Evolutionary conservation across 495 filamentous ascomycete genomes (phyloP).

Genomic region (Chaetomium fimeti): DNA sequence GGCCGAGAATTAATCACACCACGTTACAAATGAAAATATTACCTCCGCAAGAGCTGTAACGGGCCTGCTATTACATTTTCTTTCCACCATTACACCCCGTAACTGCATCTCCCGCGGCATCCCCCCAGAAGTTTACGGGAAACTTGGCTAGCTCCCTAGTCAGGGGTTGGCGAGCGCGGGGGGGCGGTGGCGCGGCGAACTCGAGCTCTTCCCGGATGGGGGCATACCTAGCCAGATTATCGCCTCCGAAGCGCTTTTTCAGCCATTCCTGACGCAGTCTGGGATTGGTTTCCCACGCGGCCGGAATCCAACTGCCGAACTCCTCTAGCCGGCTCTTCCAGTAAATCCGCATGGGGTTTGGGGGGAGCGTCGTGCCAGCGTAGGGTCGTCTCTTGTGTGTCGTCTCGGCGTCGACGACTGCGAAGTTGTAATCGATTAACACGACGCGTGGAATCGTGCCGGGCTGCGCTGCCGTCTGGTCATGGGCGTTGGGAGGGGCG

Average conservation of each 20-base stretch:
- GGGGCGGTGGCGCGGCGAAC: no score
- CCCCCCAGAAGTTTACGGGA: no score
- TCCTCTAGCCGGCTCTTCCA: neutral
- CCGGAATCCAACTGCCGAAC: conserved; percentile 10
- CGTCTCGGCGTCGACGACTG: neutral
- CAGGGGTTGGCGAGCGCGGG: no score
- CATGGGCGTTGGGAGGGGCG: neutral
- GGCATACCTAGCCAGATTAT: neutral
- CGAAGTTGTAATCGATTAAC: conserved; percentile 7
- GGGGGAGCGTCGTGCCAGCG: neutral
- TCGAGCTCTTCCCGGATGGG: neutral
- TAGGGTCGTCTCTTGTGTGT: neutral
- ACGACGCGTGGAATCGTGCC: conserved; percentile 1
- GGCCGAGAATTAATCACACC: no score
- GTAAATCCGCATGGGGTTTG: conserved; percentile 10
- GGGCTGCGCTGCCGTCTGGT: neutral
- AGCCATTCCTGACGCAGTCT: conserved; percentile 3
- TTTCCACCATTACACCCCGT: no score
- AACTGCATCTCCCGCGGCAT: no score
- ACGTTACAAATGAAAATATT: no score
- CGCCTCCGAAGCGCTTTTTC: conserved; percentile 8
- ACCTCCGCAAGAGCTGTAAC: no score
- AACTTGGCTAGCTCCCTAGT: no score
- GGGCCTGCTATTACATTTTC: no score
- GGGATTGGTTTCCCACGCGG: conserved; percentile 6